Evolutionary conservation across 2,329 filamentous ascomycete genomes (phyloP), one percentile per base, ranked within the genome.

Genomic region (Colletotrichum aenigma): DNA sequence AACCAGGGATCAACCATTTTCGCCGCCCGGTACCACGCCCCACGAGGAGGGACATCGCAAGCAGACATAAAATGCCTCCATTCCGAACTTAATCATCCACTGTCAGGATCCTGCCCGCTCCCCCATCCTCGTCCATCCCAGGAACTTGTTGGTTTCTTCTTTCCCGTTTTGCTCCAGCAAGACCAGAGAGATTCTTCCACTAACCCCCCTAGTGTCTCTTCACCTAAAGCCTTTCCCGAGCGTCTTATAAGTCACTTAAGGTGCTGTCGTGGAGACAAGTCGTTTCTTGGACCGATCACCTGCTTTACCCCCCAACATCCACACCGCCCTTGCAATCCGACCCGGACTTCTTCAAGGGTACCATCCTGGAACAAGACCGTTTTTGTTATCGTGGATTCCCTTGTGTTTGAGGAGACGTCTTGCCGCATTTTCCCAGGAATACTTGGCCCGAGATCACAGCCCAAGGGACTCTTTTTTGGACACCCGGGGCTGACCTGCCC

Each of bases 31-130:
- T 66, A 58, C 65, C 61, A 67, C 66, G 64, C 74, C 76, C 71
- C 71, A 76, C 61, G 74, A 71, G 66, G 65, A 70, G 66, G 66
- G 58, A 71, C 75, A 72, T 72, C 75, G 36, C 66, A 77, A 66
- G 74, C 74, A 74, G 69, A 77, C 77, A 78, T 78, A 78, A 77
- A 78, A 77, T 77, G 76, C 77, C 77, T 78, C 74, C 74, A 74
- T 76, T 76, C 76, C 77, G 76, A 77, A 75, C 70, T 74, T 71
- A 70, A 74, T 76, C 69, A 67, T 67, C 65, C 58, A 70, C 74
- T 30, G 64, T 70, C 62, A 66, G 72, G 73, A 77, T 70, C 60
- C 60, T 70, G 74, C 74, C 64, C 74, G 61, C 74, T 73, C 66
- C 67, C 70, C 66, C 71, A 70, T 75, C 73, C 70, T 78, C 72